Evolutionary conservation across 2,329 filamentous ascomycete species (phyloP).

Genomic region (Sclerotinia subarctica): DNA sequence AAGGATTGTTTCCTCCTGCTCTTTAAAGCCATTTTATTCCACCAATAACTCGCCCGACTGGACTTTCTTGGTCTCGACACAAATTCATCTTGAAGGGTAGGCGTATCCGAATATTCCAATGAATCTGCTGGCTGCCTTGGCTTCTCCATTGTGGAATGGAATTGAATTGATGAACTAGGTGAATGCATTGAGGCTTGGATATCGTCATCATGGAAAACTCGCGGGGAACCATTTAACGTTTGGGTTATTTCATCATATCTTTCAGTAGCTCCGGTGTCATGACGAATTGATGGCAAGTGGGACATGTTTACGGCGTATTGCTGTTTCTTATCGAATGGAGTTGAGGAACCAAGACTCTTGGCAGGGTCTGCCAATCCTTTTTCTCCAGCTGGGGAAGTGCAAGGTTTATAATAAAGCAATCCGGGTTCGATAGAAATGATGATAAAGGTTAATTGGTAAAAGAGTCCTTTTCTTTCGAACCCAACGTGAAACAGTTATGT

Average conservation of each 20-base stretch:
- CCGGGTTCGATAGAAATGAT: neutral
- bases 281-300: constrained; percentile 1
- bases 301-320: constrained; percentile 7
- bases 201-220: constrained; percentile 1
- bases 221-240: neutral
- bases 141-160: constrained; percentile 11
- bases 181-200: neutral
- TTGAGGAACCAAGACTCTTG: constrained; percentile 7
- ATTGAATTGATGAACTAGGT: neutral
- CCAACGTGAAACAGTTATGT: neutral
- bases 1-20: constrained; percentile 14
- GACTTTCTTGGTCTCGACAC: constrained; percentile 16
- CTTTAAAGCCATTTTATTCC: constrained; percentile 6
- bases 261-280: neutral
- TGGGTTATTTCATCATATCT: neutral
- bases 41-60: constrained; percentile 16
- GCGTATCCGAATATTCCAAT: constrained; percentile 23
- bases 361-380: neutral
- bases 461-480: neutral
- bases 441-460: neutral
- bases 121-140: neutral
- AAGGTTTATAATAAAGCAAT: neutral
- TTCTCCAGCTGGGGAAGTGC: neutral
- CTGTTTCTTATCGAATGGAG: neutral
- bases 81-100: constrained; percentile 24